Evolutionary conservation across 805 yeast genomes (phyloP).

Genomic region (Ogataea thermomethanolica): DNA sequence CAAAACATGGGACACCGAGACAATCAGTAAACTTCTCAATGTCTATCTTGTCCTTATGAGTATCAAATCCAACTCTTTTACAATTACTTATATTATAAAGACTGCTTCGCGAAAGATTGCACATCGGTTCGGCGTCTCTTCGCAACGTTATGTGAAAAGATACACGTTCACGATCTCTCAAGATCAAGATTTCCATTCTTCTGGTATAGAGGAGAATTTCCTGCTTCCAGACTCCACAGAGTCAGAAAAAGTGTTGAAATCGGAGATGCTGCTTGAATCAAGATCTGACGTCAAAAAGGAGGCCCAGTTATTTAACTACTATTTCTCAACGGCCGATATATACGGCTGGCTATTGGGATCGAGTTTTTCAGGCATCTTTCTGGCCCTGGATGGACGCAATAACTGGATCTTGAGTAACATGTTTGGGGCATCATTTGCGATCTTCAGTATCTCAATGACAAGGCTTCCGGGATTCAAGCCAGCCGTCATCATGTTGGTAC

Average conservation of each 20-base stretch:
- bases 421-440: constrained; percentile 40
- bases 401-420: constrained; percentile 49
- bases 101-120: constrained; percentile 28
- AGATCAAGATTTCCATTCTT: constrained; percentile 36
- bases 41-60: constrained; percentile 36
- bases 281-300: constrained; percentile 24
- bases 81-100: constrained; percentile 30
- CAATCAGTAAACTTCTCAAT: constrained; percentile 33
- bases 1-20: constrained; percentile 31
- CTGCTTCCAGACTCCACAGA: constrained; percentile 32
- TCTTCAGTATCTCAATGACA: constrained; percentile 39
- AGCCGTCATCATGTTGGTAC: constrained; percentile 42
- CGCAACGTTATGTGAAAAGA: constrained; percentile 32
- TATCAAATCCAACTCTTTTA: constrained; percentile 31
- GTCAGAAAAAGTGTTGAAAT: constrained; percentile 28
- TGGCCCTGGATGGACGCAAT: constrained; percentile 24
- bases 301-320: constrained; percentile 35
- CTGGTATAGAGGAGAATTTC: constrained; percentile 37
- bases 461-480: constrained; percentile 43
- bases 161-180: constrained; percentile 40
- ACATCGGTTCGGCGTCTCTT: constrained; percentile 26
- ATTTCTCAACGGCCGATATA: constrained; percentile 32
- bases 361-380: constrained; percentile 8
- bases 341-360: constrained; percentile 23
- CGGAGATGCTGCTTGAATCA: constrained; percentile 23